phyloP scores from a whole-genome alignment of 202 grass and related monocot species.

The Carex sylvatica region DNA sequence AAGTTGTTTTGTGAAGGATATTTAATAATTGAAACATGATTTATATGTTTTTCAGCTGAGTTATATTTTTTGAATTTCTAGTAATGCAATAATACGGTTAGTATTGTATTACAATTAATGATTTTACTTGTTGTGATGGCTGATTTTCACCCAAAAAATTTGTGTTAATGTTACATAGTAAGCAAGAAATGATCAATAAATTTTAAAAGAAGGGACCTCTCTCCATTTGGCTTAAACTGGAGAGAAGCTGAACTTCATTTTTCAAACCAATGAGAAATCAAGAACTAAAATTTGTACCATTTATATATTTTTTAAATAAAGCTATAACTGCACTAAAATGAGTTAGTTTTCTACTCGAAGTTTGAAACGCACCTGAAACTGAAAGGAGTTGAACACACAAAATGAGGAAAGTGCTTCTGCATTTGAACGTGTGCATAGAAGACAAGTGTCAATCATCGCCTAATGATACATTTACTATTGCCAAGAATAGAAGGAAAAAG shows the following conservation, averaged over 20 bases:
- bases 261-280: neutral
- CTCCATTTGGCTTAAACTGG: neutral
- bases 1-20: no score
- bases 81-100: no score
- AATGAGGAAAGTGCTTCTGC: constrained; percentile 15
- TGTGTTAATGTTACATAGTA: no score
- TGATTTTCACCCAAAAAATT: neutral
- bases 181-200: no score
- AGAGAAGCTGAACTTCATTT: neutral
- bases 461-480: constrained; percentile 3
- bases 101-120: no score
- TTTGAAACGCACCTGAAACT: constrained; percentile 8
- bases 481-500: constrained; percentile 13
- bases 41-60: no score
- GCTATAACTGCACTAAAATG: neutral
- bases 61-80: no score
- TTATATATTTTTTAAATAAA: neutral
- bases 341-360: neutral
- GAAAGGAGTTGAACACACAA: constrained; percentile 12
- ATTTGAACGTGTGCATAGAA: constrained; percentile 12
- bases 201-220: neutral
- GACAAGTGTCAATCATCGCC: constrained; percentile 21
- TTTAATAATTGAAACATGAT: no score
- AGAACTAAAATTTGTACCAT: constrained; percentile 1
- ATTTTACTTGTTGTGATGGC: neutral